Evolutionary conservation across 768 basidiomycete genomes (phyloP), one percentile per base, ranked within the genome.

Genomic region (Ramaria sp.): DNA sequence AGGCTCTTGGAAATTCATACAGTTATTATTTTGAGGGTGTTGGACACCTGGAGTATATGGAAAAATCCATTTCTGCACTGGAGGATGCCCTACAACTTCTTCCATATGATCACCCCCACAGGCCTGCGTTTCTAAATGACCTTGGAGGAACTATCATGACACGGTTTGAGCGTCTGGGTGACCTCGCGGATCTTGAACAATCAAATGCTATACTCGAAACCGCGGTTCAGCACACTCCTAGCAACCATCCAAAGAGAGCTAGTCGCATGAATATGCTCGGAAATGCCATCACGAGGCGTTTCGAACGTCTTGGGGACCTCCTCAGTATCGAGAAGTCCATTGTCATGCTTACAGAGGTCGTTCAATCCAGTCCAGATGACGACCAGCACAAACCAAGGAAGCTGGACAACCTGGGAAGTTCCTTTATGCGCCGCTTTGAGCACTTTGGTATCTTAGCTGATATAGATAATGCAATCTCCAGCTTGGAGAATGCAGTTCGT

Each of bases 31-130:
- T 59, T 44, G 39, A 60, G 7, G 38, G 20, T 15, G 13, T 48
- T 24, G 52, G 47, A 28, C 27, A 60, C 10, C 41, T 54, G 7
- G 5, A 8, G 15, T 52, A 59, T 42, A 38, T 59, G 24, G 52
- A 55, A 20, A 48, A 37, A 7, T 50, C 59, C 20, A 59, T 59
- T 41, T n/a, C 20, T 30, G 7, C 25, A 15, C 32, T 30, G n/a
- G 44, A 56, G 34, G 28, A 42, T 10, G 59, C 58, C 7, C 36
- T 59, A 15, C 42, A 48, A 16, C 42, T 59, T 27, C 48, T 48
- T 45, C 48, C 58, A 24, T 38, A 54, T 38, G 53, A 39, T 32
- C 54, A 60, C 39, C 50, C 57, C n/a, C 50, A 58, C 58, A 59
- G 44, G 44, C 52, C 58, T 13, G 32, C 10, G 10, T 59, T 37